phyloP scores from a whole-genome alignment of 129 eudicot species.

The Centrapalus pauciflorus region DNA sequence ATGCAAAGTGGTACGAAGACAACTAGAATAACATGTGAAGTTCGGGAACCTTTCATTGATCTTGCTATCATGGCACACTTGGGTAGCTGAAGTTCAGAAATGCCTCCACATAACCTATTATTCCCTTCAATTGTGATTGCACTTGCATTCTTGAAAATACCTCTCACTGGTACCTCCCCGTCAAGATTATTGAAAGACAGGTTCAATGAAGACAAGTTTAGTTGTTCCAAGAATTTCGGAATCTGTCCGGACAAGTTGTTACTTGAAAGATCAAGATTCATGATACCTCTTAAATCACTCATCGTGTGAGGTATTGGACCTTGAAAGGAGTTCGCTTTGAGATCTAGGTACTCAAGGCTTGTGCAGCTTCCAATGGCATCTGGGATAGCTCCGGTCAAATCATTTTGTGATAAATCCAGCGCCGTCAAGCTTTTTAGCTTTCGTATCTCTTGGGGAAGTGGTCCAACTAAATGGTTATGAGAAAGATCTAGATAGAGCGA shows the following conservation, averaged over 20 bases:
- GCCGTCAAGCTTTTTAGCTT: slow-evolving; percentile 16
- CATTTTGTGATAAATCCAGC: slow-evolving; percentile 19
- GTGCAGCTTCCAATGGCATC: slow-evolving; percentile 21
- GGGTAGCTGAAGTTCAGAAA: slow-evolving; percentile 19
- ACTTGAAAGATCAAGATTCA: slow-evolving; percentile 24
- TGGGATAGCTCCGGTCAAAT: slow-evolving; percentile 24
- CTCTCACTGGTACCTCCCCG: slow-evolving; percentile 30
- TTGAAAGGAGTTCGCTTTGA: slow-evolving; percentile 21
- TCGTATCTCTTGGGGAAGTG: slow-evolving; percentile 27
- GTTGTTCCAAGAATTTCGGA: slow-evolving; percentile 26
- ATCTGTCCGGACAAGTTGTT: slow-evolving; percentile 32
- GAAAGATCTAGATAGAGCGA: slow-evolving; percentile 12
- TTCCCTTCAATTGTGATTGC: slow-evolving; percentile 25
- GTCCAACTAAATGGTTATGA: slow-evolving; percentile 26
- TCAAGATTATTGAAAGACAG: slow-evolving; percentile 32
- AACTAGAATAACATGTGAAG: slow-evolving; percentile 11
- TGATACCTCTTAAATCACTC: slow-evolving; percentile 17
- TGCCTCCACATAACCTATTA: slow-evolving; percentile 31
- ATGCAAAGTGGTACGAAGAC: slow-evolving; percentile 15
- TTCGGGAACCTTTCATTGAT: slow-evolving; percentile 16
- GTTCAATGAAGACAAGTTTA: slow-evolving; percentile 22
- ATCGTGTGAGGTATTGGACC: slow-evolving; percentile 19
- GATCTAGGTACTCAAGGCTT: slow-evolving; percentile 15
- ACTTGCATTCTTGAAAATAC: slow-evolving; percentile 25
- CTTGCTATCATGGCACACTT: slow-evolving; percentile 18